phyloP scores from a whole-genome alignment of 2,329 filamentous ascomycete genomes.

The Trichoderma aggressivum region DNA sequence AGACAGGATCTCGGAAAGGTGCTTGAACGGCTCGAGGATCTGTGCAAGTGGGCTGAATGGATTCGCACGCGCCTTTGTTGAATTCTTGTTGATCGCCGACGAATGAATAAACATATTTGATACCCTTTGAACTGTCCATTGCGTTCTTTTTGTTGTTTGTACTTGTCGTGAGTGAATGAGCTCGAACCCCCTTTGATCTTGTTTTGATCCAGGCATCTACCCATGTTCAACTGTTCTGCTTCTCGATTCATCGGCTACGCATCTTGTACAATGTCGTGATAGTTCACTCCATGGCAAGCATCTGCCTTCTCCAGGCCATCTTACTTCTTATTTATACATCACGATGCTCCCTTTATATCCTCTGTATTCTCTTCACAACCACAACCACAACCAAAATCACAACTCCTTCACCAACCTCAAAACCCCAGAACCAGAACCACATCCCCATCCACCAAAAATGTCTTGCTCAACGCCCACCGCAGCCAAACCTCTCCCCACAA shows the following conservation, averaged over 20 bases:
- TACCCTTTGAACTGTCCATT: conserved; percentile 1
- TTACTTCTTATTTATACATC: not conserved
- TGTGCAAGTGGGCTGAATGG: conserved; percentile 54
- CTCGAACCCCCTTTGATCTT: not conserved
- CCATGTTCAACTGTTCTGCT: not conserved
- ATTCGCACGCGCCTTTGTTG: conserved; percentile 40
- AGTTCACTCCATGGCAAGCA: not conserved
- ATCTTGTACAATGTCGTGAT: not conserved
- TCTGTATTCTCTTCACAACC: not conserved
- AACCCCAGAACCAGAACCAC: not conserved
- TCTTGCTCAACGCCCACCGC: not conserved
- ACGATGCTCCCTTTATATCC: not conserved
- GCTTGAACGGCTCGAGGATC: conserved; percentile 50
- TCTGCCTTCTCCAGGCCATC: not conserved
- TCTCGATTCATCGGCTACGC: not conserved
- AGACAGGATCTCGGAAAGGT: conserved; percentile 43
- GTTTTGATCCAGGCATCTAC: not conserved
- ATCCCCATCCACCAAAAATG: not conserved
- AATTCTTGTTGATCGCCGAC: not conserved
- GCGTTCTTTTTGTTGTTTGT: not conserved
- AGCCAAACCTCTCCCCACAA: not conserved
- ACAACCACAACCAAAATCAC: not conserved
- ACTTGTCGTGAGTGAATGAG: not conserved
- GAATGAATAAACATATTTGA: conserved; percentile 1
- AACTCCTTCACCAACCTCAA: not conserved